A percentile compares a stretch with the other conserved stretches of the same genome.
phyloP scores from a whole-genome alignment of 208 protist genomes.

The Acanthamoeba culbertsoni region DNA sequence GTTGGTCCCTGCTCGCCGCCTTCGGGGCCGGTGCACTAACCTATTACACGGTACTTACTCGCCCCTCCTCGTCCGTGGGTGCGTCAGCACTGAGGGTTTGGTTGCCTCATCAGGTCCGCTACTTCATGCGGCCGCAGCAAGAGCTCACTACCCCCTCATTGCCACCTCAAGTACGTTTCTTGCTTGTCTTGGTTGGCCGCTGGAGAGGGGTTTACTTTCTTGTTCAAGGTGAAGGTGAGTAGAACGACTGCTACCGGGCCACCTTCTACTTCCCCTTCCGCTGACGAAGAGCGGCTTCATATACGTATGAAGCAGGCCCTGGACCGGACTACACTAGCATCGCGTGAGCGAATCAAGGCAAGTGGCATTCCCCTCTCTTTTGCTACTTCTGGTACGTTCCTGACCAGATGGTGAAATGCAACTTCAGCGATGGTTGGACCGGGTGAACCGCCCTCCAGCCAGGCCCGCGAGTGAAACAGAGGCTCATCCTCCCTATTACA shows the following conservation, averaged over 20 bases:
- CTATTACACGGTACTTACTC: not conserved
- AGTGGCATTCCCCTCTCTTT: not conserved
- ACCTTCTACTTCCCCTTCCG: not conserved
- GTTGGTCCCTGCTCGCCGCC: not conserved
- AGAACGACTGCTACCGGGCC: not conserved
- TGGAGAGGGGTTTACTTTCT: no score
- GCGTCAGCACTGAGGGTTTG: not conserved
- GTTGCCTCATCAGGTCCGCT: not conserved
- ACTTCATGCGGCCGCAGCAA: not conserved
- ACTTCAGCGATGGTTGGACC: not conserved
- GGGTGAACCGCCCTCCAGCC: not conserved
- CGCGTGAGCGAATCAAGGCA: not conserved
- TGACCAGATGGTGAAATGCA: not conserved
- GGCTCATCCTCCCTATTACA: not conserved
- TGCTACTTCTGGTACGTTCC: not conserved
- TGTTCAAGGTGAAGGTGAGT: no score
- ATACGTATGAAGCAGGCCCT: not conserved
- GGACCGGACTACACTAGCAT: not conserved
- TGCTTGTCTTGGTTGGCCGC: not conserved
- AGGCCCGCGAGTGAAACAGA: not conserved
- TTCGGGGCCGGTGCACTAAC: not conserved
- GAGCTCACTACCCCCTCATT: not conserved
- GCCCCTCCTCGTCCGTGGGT: not conserved
- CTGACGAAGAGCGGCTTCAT: not conserved
- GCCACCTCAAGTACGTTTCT: not conserved